These are phyloP conservation scores for Aphanomyces euteiches DNA, from an alignment of 352 stramenopile genomes.

Conservation along the genomic window DNA sequence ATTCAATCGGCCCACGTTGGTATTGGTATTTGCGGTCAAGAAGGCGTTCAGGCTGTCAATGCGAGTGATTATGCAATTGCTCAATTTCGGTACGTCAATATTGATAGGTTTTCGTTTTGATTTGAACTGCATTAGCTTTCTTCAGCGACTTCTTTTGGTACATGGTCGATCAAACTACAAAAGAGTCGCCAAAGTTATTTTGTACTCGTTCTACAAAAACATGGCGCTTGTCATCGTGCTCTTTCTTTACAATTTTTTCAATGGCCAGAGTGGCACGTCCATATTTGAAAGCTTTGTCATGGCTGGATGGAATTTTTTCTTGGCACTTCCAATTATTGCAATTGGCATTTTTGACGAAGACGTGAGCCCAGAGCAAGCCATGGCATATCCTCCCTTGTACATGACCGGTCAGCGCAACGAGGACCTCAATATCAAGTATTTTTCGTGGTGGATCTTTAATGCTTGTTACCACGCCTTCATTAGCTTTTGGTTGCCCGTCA, in stretches of 20 bases:
- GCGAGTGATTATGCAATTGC: conserved; percentile 91
- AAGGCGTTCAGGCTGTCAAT: conserved; percentile 97
- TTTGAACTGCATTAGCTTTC: conserved; percentile 93
- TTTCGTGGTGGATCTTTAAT: conserved; percentile 33
- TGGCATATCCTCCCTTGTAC: conserved; percentile 37
- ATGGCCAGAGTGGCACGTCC: conserved; percentile 80
- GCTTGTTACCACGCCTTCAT: conserved; percentile 41
- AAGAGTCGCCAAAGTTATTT: conserved; percentile 90
- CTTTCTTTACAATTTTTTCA: conserved; percentile 91
- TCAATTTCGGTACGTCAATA: conserved; percentile 95
- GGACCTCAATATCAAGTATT: conserved; percentile 32
- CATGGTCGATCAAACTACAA: conserved; percentile 97
- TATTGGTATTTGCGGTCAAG: conserved; percentile 96
- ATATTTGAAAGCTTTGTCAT: conserved; percentile 62
- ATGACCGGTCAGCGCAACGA: conserved; percentile 32
- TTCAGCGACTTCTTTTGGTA: conserved; percentile 91
- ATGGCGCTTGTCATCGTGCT: conserved; percentile 91
- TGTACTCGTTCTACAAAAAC: conserved; percentile 99
- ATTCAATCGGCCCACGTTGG: conserved; percentile 97
- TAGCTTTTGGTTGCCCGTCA: conserved; percentile 56
- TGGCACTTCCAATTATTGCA: conserved; percentile 57
- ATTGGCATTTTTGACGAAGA: conserved; percentile 38
- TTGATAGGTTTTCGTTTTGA: conserved; percentile 39
- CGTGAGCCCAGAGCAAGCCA: conserved; percentile 32
- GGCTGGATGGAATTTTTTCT: conserved; percentile 68